phyloP scores from a whole-genome alignment of 1,139 yeast species.

The Suhomyces guaymorum region DNA sequence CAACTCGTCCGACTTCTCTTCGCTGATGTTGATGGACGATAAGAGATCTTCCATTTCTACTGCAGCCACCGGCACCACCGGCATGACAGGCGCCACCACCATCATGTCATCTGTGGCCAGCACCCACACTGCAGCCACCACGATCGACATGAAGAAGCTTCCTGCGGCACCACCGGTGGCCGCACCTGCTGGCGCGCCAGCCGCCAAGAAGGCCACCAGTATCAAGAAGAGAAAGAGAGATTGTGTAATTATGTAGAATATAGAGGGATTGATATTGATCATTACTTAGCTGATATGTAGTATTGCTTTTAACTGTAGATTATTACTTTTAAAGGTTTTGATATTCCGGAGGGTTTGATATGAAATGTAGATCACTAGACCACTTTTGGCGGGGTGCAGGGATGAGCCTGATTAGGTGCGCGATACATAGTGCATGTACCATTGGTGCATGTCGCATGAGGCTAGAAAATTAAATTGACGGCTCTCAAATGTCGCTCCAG shows the following conservation, averaged over 20 bases:
- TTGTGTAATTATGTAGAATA: slow-evolving; percentile 33
- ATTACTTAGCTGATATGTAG: too few relatives aligned
- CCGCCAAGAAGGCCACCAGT: slow-evolving; percentile 17
- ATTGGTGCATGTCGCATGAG: too few relatives aligned
- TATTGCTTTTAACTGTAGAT: too few relatives aligned
- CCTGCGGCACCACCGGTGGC: slow-evolving; percentile 4
- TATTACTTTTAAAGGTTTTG: too few relatives aligned
- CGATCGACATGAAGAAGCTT: slow-evolving; percentile 9
- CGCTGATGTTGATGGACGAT: slow-evolving; percentile 11
- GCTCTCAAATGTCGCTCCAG: too few relatives aligned
- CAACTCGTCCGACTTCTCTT: slow-evolving; percentile 4
- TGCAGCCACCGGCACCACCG: slow-evolving; percentile 18
- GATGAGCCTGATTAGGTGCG: too few relatives aligned
- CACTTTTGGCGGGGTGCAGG: too few relatives aligned
- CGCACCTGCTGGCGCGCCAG: slow-evolving; percentile 1
- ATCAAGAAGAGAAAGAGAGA: slow-evolving; percentile 35
- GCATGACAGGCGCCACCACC: slow-evolving; percentile 13
- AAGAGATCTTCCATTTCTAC: slow-evolving; percentile 21
- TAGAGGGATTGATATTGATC: too few relatives aligned
- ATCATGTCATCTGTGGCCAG: slow-evolving; percentile 9
- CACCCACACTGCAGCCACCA: slow-evolving; percentile 2
- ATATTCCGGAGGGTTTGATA: too few relatives aligned
- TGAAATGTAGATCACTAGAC: too few relatives aligned
- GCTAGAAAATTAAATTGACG: too few relatives aligned
- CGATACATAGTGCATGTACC: too few relatives aligned